Conservation (phyloP, 768 basidiomycete species). For the Amanita pallidorosea region DNA sequence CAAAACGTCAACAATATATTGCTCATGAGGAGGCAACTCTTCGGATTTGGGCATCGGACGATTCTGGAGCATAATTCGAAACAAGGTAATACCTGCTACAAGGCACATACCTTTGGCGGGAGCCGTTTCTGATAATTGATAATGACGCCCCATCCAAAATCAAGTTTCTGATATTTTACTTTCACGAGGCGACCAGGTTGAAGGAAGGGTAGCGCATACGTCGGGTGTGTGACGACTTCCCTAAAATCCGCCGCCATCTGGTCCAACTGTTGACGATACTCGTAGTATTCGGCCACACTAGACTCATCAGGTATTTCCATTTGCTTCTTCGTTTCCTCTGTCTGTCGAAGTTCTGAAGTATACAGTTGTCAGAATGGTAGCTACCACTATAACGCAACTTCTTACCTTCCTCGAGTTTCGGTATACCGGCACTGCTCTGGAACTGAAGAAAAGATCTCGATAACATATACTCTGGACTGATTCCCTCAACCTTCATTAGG, state of each 20-base stretch:
- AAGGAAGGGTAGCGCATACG: slow-evolving; percentile 89
- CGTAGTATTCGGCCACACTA: slow-evolving; percentile 83
- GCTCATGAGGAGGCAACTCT: slow-evolving; percentile 71
- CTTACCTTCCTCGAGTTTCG: slow-evolving; percentile 73
- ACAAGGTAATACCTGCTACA: background rate
- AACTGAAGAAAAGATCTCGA: slow-evolving; percentile 98
- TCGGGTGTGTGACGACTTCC: slow-evolving; percentile 90
- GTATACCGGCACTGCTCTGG: slow-evolving; percentile 90
- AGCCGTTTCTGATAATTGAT: slow-evolving; percentile 86
- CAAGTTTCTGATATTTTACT: slow-evolving; percentile 73
- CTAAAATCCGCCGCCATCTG: slow-evolving; percentile 83
- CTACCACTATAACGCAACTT: slow-evolving; percentile 4
- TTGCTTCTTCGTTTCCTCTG: slow-evolving; percentile 53
- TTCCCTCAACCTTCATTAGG: slow-evolving; percentile 95
- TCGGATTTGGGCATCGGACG: slow-evolving; percentile 59
- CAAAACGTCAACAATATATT: slow-evolving; percentile 90
- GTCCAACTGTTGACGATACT: slow-evolving; percentile 86
- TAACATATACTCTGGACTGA: slow-evolving; percentile 97
- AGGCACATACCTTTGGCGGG: slow-evolving; percentile 49
- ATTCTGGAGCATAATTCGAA: slow-evolving; percentile 28
- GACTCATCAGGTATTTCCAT: slow-evolving; percentile 79
- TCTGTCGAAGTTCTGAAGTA: slow-evolving; percentile 54
- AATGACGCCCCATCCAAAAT: slow-evolving; percentile 96
- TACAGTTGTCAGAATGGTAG: background rate
- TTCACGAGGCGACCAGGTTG: slow-evolving; percentile 89